Percentiles rank a stretch among this genome's conserved stretches.
phyloP scores from a whole-genome alignment of 106 monocot species.

The Phalaenopsis equestris region DNA sequence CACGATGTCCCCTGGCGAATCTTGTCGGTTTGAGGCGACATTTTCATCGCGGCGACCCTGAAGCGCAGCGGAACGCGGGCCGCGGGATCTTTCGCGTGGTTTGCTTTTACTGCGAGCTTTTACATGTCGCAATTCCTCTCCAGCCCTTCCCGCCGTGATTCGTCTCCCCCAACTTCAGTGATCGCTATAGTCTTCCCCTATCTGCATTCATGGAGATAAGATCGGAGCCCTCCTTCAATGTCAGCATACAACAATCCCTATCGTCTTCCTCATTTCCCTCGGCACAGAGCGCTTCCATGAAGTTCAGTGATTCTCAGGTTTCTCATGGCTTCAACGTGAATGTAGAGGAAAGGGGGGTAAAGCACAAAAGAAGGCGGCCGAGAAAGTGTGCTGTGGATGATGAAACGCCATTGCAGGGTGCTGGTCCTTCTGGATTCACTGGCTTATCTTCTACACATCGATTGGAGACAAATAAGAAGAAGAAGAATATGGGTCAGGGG shows the following conservation, averaged over 20 bases:
- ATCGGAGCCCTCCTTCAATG: neutral
- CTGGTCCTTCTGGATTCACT: conserved; percentile 6
- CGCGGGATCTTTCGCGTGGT: too few species aligned
- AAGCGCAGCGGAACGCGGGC: too few species aligned
- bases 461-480: conserved; percentile 23
- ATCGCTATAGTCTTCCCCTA: neutral
- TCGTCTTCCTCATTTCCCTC: neutral
- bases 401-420: neutral
- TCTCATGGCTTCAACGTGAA: neutral
- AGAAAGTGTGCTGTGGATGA: neutral
- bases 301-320: neutral
- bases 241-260: neutral
- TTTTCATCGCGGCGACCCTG: too few species aligned
- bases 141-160: too few species aligned
- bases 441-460: conserved; percentile 8
- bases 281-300: neutral
- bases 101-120: too few species aligned
- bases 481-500: conserved; percentile 34
- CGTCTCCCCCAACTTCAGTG: neutral
- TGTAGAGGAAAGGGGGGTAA: neutral
- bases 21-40: too few species aligned
- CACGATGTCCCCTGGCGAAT: too few species aligned
- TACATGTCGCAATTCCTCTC: too few species aligned
- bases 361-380: neutral
- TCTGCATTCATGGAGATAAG: neutral